Evolutionary conservation across 2,329 filamentous ascomycete genomes (phyloP).

Genomic region (Hypoxylon sp.): DNA sequence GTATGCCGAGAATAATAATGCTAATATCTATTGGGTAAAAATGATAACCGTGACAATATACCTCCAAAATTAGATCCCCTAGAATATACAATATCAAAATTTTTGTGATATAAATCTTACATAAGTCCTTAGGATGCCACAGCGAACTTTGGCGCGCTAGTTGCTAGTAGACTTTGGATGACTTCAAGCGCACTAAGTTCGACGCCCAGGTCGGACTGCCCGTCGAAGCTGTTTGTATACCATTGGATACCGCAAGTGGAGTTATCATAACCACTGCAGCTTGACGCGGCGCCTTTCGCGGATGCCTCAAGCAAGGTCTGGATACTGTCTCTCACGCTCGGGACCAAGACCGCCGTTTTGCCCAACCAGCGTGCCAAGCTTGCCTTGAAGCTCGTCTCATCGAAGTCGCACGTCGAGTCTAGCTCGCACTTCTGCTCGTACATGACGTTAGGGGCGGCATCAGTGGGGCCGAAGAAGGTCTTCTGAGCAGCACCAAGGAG

Average conservation of each 20-base stretch:
- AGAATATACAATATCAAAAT: not conserved
- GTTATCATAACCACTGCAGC: constrained; percentile 48
- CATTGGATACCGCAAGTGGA: constrained; percentile 51
- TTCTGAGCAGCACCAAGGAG: constrained; percentile 50
- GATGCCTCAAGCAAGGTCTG: constrained; percentile 47
- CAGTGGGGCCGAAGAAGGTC: constrained; percentile 46
- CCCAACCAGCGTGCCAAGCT: constrained; percentile 48
- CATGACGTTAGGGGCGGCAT: constrained; percentile 49
- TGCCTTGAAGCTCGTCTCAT: constrained; percentile 52
- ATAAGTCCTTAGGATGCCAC: constrained; percentile 18
- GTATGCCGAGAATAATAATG: not conserved
- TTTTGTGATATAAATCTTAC: constrained; percentile 5
- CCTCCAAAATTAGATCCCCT: not conserved
- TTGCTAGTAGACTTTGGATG: constrained; percentile 47
- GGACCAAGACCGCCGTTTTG: constrained; percentile 51
- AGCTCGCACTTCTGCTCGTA: constrained; percentile 56
- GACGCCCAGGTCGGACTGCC: constrained; percentile 51
- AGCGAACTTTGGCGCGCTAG: constrained; percentile 35
- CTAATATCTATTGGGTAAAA: too few relatives aligned
- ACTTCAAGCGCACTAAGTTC: constrained; percentile 53
- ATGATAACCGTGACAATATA: not conserved
- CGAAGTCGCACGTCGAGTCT: constrained; percentile 53
- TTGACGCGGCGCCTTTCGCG: constrained; percentile 50
- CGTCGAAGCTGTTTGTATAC: constrained; percentile 51
- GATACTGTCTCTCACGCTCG: constrained; percentile 48